Evolutionary conservation across 1,284 basidiomycete species (phyloP), one percentile per base, ranked within the genome.

Genomic region (Fereydounia khargensis): DNA sequence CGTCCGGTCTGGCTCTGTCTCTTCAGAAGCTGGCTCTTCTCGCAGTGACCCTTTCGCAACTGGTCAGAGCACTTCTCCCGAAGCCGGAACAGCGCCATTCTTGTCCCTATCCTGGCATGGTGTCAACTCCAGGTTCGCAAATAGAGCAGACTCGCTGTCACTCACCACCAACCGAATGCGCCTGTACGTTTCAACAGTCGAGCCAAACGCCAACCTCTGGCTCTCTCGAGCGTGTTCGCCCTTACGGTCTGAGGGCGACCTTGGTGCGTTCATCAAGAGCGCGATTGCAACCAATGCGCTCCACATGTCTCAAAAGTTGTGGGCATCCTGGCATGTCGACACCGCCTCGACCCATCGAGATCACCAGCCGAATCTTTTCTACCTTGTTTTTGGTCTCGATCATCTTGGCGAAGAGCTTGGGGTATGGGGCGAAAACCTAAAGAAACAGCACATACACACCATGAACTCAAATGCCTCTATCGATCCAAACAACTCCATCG

Each of bases 271-370:
- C 33, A 62, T 62, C 38, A 53, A 54, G 42, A 47, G 59, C 30
- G 47, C 59, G 6, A 53, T 62, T 18, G 59, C 52, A n/a, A n/a
- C 47, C 18, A 46, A 57, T 22, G 53, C 59, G 2, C 31, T 62
- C 30, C 36, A 34, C 9, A 39, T 54, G 4, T 62, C 59, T 10
- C 53, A 58, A n/a, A 40, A 40, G 27, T 44, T 62, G 8, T 62
- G 59, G 59, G 50, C 59, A 1, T 57, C 54, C 0, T 62, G 59
- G 59, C 59, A 62, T 34, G 59, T 62, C 11, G 59, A 62, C 25
- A 40, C 50, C 0, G 54, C 59, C 1, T 62, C 54, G 2, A 8
- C 37, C 9, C 24, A 32, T 13, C 48, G 49, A 17, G 59, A 62
- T 22, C 54, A 57, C 34, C 59, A 62, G 40, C 59, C 59, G 6